These are phyloP conservation scores for Backusella circina DNA, from an alignment of 192 early-diverging fungal species.

Conservation along the genomic window DNA sequence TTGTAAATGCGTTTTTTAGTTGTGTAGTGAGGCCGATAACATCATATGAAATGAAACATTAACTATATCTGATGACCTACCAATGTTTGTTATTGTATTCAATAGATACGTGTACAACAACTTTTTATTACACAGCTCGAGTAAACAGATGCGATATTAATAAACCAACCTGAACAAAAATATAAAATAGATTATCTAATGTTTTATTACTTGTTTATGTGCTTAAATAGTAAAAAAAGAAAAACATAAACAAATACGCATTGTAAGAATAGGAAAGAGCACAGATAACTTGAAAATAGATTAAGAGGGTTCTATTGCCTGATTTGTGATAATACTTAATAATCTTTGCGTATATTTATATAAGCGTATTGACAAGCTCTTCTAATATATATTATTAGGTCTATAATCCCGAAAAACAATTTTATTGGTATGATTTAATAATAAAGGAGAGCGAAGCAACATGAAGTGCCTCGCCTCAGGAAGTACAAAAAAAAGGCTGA, in stretches of 20 bases:
- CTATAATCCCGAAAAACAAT: not conserved
- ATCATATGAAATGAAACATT: constrained; percentile 3
- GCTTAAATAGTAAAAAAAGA: not conserved
- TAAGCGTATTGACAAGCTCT: not conserved
- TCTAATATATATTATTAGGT: not conserved
- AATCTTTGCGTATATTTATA: not conserved
- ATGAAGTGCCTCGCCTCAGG: too few relatives aligned
- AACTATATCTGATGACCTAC: not conserved
- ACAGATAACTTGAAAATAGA: not conserved
- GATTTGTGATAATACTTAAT: not conserved
- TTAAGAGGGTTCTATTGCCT: not conserved
- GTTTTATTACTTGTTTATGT: not conserved
- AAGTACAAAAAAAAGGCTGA: not conserved
- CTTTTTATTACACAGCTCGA: not conserved
- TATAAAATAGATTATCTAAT: not conserved
- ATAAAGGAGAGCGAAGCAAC: too few relatives aligned
- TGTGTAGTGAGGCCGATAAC: not conserved
- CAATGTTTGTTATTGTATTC: constrained; percentile 3
- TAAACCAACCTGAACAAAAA: not conserved
- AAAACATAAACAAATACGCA: not conserved
- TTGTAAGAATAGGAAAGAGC: not conserved
- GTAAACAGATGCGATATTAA: not conserved
- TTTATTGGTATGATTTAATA: not conserved
- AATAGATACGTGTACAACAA: not conserved
- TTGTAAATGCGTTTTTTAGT: too few relatives aligned